These are phyloP conservation scores for Pluteus cervinus DNA, from an alignment of 768 basidiomycete genomes.

Conservation along the genomic window DNA sequence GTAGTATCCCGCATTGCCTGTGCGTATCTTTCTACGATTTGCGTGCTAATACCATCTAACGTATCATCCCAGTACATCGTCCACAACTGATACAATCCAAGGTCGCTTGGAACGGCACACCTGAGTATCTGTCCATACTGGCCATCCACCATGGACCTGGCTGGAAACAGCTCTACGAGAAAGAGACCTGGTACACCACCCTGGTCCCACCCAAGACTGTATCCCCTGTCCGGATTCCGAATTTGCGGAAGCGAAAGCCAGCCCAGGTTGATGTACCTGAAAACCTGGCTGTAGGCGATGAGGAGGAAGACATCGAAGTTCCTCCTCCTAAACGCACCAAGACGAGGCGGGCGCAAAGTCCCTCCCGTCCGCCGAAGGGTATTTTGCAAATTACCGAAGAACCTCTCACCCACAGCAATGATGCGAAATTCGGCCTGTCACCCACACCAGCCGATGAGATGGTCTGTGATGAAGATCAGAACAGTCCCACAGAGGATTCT, in stretches of 20 bases:
- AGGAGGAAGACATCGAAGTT: conserved; percentile 20
- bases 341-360: conserved; percentile 7
- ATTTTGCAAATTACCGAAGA: no score
- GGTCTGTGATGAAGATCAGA: no score
- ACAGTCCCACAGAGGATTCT: no score
- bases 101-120: conserved; percentile 38
- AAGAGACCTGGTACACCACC: conserved; percentile 25
- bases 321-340: conserved; percentile 22
- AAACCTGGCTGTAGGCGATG: conserved; percentile 18
- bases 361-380: no score
- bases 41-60: background rate
- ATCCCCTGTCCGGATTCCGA: conserved; percentile 20
- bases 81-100: conserved; percentile 32
- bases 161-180: conserved; percentile 22
- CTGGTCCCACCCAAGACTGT: conserved; percentile 25
- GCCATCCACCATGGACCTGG: conserved; percentile 26
- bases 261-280: conserved; percentile 21
- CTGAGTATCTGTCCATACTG: conserved; percentile 31
- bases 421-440: no score
- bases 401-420: no score
- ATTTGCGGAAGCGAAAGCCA: conserved; percentile 27
- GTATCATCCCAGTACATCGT: conserved; percentile 25
- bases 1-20: conserved; percentile 48
- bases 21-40: conserved; percentile 26
- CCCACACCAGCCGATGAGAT: no score